phyloP scores from a whole-genome alignment of 108 stramenopile genomes.

The Asterionellopsis glacialis region DNA sequence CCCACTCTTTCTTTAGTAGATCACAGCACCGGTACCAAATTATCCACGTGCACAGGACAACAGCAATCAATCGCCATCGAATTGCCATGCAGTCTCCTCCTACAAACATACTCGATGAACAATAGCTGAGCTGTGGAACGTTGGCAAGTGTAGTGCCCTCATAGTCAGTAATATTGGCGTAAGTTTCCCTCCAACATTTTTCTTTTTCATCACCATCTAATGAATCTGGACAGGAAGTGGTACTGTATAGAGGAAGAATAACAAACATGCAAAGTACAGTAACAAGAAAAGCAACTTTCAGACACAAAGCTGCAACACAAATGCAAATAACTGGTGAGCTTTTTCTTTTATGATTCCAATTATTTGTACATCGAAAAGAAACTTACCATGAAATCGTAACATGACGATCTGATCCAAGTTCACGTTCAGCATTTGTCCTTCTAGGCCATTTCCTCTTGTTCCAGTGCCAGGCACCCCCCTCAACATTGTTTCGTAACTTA shows the following conservation, averaged over 20 bases:
- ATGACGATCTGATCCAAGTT: slow-evolving; percentile 83
- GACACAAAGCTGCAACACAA: slow-evolving; percentile 36
- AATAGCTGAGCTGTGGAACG: slow-evolving; percentile 19
- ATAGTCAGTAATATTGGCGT: slow-evolving; percentile 73
- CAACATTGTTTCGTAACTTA: slow-evolving; percentile 71
- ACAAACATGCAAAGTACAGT: slow-evolving; percentile 50
- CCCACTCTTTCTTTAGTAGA: slow-evolving; percentile 60
- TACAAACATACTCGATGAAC: slow-evolving; percentile 2
- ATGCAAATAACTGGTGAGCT: too few relatives aligned
- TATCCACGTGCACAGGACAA: slow-evolving; percentile 55
- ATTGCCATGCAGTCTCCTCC: slow-evolving; percentile 12
- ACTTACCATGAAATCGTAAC: slow-evolving; percentile 61
- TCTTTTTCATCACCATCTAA: neutral
- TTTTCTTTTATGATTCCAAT: too few relatives aligned
- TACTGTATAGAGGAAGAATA: slow-evolving; percentile 63
- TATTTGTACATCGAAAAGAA: too few relatives aligned
- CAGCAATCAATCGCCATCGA: slow-evolving; percentile 41
- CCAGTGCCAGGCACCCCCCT: slow-evolving; percentile 81
- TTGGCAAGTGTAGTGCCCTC: slow-evolving; percentile 72
- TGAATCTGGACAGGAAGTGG: slow-evolving; percentile 30
- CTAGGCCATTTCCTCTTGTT: slow-evolving; percentile 59
- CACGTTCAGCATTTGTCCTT: slow-evolving; percentile 57
- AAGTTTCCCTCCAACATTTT: neutral
- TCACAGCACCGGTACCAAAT: slow-evolving; percentile 41
- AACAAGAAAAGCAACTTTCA: slow-evolving; percentile 49